A percentile compares a stretch with the other conserved stretches of the same genome.
These are phyloP conservation scores for Arthrinium puccinioides DNA, from an alignment of 2,329 filamentous ascomycete species.

Conservation along the genomic window DNA sequence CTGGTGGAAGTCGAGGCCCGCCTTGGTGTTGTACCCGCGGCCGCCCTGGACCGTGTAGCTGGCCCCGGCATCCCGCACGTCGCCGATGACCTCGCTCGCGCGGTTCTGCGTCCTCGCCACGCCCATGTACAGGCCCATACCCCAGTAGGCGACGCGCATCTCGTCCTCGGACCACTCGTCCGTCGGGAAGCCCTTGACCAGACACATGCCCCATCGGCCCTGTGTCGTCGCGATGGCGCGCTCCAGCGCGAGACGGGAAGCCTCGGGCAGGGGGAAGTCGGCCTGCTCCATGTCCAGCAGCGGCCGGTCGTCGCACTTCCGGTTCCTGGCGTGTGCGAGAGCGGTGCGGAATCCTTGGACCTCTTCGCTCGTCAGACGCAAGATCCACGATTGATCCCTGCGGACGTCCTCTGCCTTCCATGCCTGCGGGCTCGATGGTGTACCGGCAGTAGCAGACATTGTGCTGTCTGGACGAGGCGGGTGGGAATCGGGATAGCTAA, in stretches of 20 bases:
- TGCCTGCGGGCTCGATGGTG: background rate
- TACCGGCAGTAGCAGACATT: no score
- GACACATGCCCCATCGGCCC: conserved; percentile 8
- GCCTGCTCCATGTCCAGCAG: conserved; percentile 9
- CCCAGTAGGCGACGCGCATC: conserved; percentile 9
- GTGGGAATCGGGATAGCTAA: no score
- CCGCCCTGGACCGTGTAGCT: conserved; percentile 8
- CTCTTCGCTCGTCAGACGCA: conserved; percentile 4
- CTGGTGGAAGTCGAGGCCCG: conserved; percentile 9
- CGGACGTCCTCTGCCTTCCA: conserved; percentile 8
- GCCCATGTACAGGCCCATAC: conserved; percentile 9
- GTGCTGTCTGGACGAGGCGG: no score
- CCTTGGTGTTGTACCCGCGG: conserved; percentile 9
- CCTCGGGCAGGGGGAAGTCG: conserved; percentile 7
- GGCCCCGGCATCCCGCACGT: conserved; percentile 8
- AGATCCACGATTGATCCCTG: conserved; percentile 4
- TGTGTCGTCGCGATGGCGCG: conserved; percentile 6
- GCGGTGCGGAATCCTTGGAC: conserved; percentile 4
- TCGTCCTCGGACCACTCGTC: conserved; percentile 8
- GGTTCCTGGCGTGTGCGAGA: conserved; percentile 3
- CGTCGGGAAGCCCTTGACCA: conserved; percentile 9
- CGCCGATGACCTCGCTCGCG: conserved; percentile 9
- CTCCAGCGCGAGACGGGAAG: conserved; percentile 4
- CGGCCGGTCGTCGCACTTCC: conserved; percentile 3
- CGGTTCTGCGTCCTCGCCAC: conserved; percentile 7